Evolutionary conservation across 2,329 filamentous ascomycete genomes (phyloP), one percentile per base, ranked within the genome.

Genomic region (Pleomassaria siparia): DNA sequence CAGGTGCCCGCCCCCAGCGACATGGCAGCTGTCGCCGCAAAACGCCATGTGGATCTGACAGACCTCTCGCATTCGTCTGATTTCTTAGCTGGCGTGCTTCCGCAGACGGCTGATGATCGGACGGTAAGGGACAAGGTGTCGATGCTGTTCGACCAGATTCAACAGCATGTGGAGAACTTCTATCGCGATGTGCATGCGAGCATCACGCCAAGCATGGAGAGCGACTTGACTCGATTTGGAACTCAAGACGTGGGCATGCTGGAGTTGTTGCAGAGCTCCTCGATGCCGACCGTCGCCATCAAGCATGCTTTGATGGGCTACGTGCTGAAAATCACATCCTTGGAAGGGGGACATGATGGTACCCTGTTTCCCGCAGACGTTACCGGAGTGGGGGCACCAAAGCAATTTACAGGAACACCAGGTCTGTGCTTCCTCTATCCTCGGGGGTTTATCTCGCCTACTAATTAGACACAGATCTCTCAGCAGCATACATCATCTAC

Each of bases 141-240:
- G 1, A 47, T 29, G 8, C 41, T 70, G 20, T 68, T 70, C 42
- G 53, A 42, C 18, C 51, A 59, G 33, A 53, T 68, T 13, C 62
- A 66, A 15, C 44, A 46, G 7, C 66, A 67, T 43, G 49, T 70
- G 30, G 62, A 67, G 13, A 59, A 43, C 6, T 68, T 61, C 43
- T 70, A 70, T 44, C 62, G 67, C 39, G 64, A 70, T 36, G 62
- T 66, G 4, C 61, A 69, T 40, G 65, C 64, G 13, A 62, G 55
- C 28, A 63, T 69, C 10, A 69, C 65, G 13, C 59, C 64, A 2
- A 67, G 57, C 29, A 66, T 70, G 62, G 58, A 64, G 28, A 43
- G 41, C 6, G 64, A 58, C n/a, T 51, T 69, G n/a, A 47, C 54
- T 1, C 44, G 49, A 12, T 70, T 69, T 20, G 60, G 66, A 2